These are phyloP conservation scores for Alternaria tenuissima DNA, from an alignment of 2,329 filamentous ascomycete genomes.

Conservation along the genomic window DNA sequence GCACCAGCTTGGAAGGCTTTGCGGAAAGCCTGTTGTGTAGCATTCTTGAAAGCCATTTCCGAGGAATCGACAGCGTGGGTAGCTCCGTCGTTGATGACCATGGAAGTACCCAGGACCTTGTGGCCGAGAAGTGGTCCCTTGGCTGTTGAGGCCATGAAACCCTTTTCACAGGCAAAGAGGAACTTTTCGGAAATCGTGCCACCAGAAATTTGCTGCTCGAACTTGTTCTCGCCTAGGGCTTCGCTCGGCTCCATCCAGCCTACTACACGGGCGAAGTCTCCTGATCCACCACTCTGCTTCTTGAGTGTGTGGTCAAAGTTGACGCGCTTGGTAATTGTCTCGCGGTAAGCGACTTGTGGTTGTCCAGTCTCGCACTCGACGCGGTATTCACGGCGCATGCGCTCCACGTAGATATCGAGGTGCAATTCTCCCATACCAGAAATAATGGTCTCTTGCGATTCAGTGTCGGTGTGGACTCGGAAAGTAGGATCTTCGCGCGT, in stretches of 20 bases:
- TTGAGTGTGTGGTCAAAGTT: constrained; percentile 93
- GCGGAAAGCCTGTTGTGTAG: constrained; percentile 94
- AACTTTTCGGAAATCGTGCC: constrained; percentile 96
- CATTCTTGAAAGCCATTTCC: constrained; percentile 93
- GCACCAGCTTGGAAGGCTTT: constrained; percentile 86
- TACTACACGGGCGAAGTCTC: constrained; percentile 91
- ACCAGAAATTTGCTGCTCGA: constrained; percentile 86
- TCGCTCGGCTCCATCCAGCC: constrained; percentile 90
- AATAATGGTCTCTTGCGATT: constrained; percentile 97
- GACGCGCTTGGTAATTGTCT: constrained; percentile 82
- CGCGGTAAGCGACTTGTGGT: constrained; percentile 95
- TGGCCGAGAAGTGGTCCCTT: constrained; percentile 94
- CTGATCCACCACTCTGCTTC: constrained; percentile 94
- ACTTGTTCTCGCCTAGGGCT: constrained; percentile 76
- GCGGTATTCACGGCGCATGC: constrained; percentile 94
- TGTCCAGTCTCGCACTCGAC: constrained; percentile 96
- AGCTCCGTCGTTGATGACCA: constrained; percentile 95
- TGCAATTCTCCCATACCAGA: constrained; percentile 98
- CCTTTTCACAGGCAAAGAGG: constrained; percentile 92
- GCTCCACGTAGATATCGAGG: constrained; percentile 96
- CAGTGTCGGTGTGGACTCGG: constrained; percentile 88
- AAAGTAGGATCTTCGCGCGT: constrained; percentile 98
- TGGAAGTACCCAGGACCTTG: constrained; percentile 85
- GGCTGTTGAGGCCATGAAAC: constrained; percentile 81
- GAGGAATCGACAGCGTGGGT: constrained; percentile 98